Evolutionary conservation across 192 early-diverging fungal genomes (phyloP), one percentile per base, ranked within the genome.

Genomic region (Backusella tuberculispora): DNA sequence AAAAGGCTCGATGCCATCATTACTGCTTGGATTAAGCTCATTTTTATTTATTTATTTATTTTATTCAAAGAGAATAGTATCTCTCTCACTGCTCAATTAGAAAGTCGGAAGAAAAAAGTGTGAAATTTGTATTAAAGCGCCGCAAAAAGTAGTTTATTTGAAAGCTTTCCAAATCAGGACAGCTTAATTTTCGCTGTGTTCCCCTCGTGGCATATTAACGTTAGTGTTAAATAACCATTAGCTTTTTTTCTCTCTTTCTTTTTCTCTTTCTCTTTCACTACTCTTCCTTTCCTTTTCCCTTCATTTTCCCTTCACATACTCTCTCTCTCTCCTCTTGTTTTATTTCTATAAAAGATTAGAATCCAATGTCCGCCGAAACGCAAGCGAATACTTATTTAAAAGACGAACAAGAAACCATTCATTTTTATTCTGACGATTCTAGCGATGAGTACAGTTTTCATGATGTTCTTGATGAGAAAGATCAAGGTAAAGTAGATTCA

Each of bases 351-450:
- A 37, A 14, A 63, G 5, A 40, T 38, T 45, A 24, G 43, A 69
- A 3, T 1, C 17, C 15, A 48, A 47, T 37, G 44, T 47, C 17
- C 5, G 6, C n/a, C 8, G 21, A 60, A 60, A 13, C 21, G 0
- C 53, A 60, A 60, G 46, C n/a, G 5, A 48, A 46, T 17, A 44
- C 48, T 1, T 56, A 50, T 17, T 46, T 56, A 5, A 14, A 42
- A 14, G 50, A 67, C 9, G 66, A 67, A 21, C 38, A 67, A 43
- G 66, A 67, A 41, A 21, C 6, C n/a, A 17, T 67, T 40, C 37
- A 38, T 21, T 41, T 67, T 43, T 67, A 67, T 67, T 67, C 66
- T 19, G 66, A 67, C 41, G 66, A 67, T 67, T 67, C 66, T 10
- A 40, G 38, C 41, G 66, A 67, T 43, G 66, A 67, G 17, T 60